phyloP scores from a whole-genome alignment of 208 protist species.

The Blastocrithidia nonstop region DNA sequence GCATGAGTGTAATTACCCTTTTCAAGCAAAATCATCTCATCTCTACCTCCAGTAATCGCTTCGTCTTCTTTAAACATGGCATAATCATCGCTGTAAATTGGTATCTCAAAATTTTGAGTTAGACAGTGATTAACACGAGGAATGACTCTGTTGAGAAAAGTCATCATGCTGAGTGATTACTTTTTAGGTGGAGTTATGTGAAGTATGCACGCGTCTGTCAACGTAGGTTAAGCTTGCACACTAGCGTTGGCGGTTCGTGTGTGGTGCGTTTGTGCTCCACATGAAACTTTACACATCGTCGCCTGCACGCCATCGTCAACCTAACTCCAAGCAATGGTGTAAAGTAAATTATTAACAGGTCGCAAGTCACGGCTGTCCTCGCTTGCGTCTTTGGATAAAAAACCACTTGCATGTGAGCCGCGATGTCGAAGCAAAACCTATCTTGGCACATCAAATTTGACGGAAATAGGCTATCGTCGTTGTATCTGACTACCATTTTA shows the following conservation, averaged over 20 bases:
- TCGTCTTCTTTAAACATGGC: conserved; percentile 76
- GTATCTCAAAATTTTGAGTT: conserved; percentile 68
- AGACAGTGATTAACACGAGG: conserved; percentile 68
- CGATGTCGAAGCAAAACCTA: conserved; percentile 44
- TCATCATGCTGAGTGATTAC: conserved; percentile 34
- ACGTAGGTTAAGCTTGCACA: conserved; percentile 58
- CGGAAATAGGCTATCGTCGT: conserved; percentile 34
- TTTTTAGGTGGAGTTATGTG: conserved; percentile 30
- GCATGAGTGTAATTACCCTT: conserved; percentile 78
- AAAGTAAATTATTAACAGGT: conserved; percentile 36
- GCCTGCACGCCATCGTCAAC: conserved; percentile 74
- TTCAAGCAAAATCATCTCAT: conserved; percentile 68
- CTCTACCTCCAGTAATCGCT: conserved; percentile 56
- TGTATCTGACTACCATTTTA: conserved; percentile 28
- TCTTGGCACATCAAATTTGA: conserved; percentile 53
- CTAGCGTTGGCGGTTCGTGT: conserved; percentile 57
- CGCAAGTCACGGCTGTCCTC: conserved; percentile 79
- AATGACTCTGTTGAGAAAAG: conserved; percentile 64
- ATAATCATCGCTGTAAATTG: conserved; percentile 83
- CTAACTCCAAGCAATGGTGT: conserved; percentile 44
- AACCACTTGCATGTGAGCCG: conserved; percentile 23
- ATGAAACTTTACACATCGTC: conserved; percentile 10
- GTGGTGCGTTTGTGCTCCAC: conserved; percentile 58
- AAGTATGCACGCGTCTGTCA: conserved; percentile 70
- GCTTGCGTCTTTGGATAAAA: conserved; percentile 71